Percentiles rank a stretch among this genome's conserved stretches.
phyloP scores from a whole-genome alignment of 2,329 filamentous ascomycete species.

The Fusarium nodosum region DNA sequence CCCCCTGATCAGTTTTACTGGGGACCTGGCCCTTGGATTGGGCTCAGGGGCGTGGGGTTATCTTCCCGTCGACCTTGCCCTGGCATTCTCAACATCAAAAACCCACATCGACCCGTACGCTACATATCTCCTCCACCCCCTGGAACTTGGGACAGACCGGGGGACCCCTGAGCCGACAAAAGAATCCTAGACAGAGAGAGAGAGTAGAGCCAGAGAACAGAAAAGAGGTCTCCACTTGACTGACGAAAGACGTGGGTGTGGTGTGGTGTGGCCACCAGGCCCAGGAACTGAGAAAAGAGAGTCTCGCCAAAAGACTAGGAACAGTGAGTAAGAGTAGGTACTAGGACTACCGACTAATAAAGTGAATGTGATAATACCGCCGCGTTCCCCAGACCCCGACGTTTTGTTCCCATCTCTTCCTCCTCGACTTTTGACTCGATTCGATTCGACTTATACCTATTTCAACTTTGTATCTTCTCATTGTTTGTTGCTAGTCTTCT shows the following conservation, averaged over 20 bases:
- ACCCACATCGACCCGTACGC: constrained; percentile 35
- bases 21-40: constrained; percentile 11
- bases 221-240: constrained; percentile 33
- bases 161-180: constrained; percentile 32
- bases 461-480: constrained; percentile 16
- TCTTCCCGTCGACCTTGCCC: constrained; percentile 41
- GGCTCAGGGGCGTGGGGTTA: constrained; percentile 38
- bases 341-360: constrained; percentile 24
- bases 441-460: constrained; percentile 24
- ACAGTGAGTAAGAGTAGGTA: constrained; percentile 1
- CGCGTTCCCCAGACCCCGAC: constrained; percentile 48
- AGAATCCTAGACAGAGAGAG: background rate
- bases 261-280: constrained; percentile 46
- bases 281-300: constrained; percentile 33
- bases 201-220: constrained; percentile 6
- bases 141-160: constrained; percentile 43
- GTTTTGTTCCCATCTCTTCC: constrained; percentile 39
- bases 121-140: constrained; percentile 42
- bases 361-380: constrained; percentile 50
- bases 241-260: constrained; percentile 47
- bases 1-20: constrained; percentile 36
- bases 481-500: constrained; percentile 22
- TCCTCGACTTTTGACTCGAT: constrained; percentile 33
- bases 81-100: constrained; percentile 26
- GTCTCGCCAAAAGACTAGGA: constrained; percentile 30